Percentiles rank a stretch among this genome's conserved stretches.
phyloP scores from a whole-genome alignment of 139 green algal genomes.

The Closterium sp. region DNA sequence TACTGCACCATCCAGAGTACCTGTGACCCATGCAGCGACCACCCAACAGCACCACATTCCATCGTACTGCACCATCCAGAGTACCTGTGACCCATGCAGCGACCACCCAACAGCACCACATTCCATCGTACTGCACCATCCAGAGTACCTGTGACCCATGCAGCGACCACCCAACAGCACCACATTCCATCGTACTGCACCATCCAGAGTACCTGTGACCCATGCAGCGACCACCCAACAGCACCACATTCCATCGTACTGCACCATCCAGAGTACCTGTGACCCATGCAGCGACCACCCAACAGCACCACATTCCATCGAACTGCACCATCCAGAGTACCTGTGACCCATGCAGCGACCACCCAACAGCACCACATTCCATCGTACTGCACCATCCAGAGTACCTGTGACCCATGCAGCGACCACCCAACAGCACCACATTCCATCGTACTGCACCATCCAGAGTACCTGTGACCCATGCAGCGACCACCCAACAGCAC shows the following conservation, averaged over 20 bases:
- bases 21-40: slow-evolving; percentile 69
- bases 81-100: slow-evolving; percentile 66
- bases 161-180: slow-evolving; percentile 18
- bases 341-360: slow-evolving; percentile 69
- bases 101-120: neutral
- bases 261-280: slow-evolving; percentile 49
- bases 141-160: slow-evolving; percentile 64
- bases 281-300: slow-evolving; percentile 64
- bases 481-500: slow-evolving; percentile 18
- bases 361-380: neutral
- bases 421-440: neutral
- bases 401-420: slow-evolving; percentile 66
- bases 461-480: slow-evolving; percentile 64
- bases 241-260: neutral
- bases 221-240: slow-evolving; percentile 52
- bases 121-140: neutral
- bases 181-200: neutral
- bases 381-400: neutral
- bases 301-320: neutral
- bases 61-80: neutral
- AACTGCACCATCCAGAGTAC: neutral
- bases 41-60: neutral
- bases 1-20: neutral
- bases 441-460: neutral
- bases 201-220: slow-evolving; percentile 59